Conservation (phyloP, 768 basidiomycete genomes). For the Krasilnikovozyma curviuscula region DNA sequence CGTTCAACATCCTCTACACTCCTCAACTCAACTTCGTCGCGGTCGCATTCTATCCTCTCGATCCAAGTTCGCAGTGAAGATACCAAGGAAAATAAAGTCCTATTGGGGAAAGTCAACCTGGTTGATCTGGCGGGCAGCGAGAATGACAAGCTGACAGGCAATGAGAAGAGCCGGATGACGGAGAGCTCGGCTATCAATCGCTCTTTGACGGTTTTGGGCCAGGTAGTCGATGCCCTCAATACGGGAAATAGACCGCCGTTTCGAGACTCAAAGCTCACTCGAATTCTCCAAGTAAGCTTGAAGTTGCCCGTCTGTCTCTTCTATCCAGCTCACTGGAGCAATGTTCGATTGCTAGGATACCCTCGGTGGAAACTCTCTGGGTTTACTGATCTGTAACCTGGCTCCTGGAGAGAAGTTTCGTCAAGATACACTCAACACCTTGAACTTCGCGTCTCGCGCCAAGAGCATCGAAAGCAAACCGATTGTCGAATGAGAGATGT, state of each 20-base stretch:
- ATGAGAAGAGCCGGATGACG: constrained; percentile 66
- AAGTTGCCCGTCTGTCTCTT: not conserved
- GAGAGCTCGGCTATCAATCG: constrained; percentile 69
- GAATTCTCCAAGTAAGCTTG: constrained; percentile 46
- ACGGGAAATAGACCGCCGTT: constrained; percentile 50
- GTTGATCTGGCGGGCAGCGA: constrained; percentile 1
- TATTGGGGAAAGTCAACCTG: constrained; percentile 18
- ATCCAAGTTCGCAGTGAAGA: constrained; percentile 34
- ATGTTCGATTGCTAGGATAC: constrained; percentile 34
- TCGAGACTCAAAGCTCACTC: constrained; percentile 70
- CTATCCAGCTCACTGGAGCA: not conserved
- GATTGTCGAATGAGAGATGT: no score
- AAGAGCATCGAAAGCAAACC: no score
- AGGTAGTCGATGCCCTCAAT: constrained; percentile 23
- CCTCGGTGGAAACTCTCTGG: constrained; percentile 59
- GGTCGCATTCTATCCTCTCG: constrained; percentile 71
- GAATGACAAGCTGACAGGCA: constrained; percentile 41
- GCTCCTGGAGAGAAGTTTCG: constrained; percentile 65
- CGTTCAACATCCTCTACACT: constrained; percentile 74
- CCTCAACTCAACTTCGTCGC: constrained; percentile 63
- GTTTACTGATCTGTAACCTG: constrained; percentile 67
- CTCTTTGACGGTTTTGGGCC: constrained; percentile 64
- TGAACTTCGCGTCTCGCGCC: constrained; percentile 41
- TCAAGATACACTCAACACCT: constrained; percentile 72
- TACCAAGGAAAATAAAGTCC: constrained; percentile 27